Percentiles rank a stretch among this genome's conserved stretches.
Conservation (phyloP, 2,329 filamentous ascomycete genomes). For the Aureobasidium vineae region DNA sequence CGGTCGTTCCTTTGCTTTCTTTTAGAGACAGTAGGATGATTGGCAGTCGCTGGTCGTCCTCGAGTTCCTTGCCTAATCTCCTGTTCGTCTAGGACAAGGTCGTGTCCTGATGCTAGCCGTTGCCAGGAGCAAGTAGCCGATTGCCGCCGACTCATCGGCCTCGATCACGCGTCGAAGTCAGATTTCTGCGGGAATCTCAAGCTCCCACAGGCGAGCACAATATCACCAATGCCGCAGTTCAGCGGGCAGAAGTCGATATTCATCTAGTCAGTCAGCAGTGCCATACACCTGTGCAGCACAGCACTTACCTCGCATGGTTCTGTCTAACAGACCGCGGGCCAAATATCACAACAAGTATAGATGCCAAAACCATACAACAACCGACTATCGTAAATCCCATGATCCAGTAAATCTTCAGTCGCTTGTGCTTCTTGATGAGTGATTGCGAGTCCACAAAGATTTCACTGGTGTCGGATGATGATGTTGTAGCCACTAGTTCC, state of each 20-base stretch:
- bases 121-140: no score
- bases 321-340: not conserved
- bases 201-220: no score
- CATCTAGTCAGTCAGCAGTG: not conserved
- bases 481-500: not conserved
- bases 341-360: conserved; percentile 1
- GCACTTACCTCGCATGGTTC: not conserved
- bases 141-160: no score
- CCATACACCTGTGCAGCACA: not conserved
- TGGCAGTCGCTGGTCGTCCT: not conserved
- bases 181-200: no score
- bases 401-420: not conserved
- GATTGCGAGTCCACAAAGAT: not conserved
- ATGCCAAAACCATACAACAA: not conserved
- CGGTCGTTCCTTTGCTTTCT: not conserved
- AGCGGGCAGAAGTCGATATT: not conserved
- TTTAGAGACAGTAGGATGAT: not conserved
- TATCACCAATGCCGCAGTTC: no score
- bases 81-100: no score
- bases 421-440: not conserved
- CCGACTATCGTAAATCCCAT: not conserved
- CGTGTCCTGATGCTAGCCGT: no score
- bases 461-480: not conserved
- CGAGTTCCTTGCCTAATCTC: no score
- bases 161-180: no score